phyloP scores from a whole-genome alignment of 1,284 basidiomycete genomes.

The Cystobasidium sp. region DNA sequence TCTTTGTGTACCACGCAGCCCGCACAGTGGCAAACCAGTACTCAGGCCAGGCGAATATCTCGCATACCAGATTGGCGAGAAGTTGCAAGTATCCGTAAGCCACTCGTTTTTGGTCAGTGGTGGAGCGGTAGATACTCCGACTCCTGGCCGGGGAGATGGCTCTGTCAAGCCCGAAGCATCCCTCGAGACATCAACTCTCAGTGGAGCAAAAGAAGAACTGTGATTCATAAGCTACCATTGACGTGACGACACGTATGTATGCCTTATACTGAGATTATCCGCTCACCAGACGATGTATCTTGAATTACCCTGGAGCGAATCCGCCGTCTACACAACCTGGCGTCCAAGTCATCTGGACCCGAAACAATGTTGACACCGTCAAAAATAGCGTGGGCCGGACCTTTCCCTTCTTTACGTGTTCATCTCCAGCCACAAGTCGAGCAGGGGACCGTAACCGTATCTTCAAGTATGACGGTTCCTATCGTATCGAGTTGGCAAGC shows the following conservation, averaged over 20 bases:
- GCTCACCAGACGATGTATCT: not conserved
- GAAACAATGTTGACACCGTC: not conserved
- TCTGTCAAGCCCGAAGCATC: no score
- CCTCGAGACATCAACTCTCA: no score
- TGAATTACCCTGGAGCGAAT: slow-evolving; percentile 25
- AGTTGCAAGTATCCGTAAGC: not conserved
- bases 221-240: no score
- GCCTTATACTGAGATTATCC: not conserved
- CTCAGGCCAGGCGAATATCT: slow-evolving; percentile 4
- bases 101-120: slow-evolving; percentile 9
- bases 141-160: not conserved
- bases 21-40: not conserved
- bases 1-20: not conserved
- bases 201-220: no score
- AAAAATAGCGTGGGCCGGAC: slow-evolving; percentile 1
- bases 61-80: not conserved
- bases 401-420: not conserved
- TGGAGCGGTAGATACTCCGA: not conserved
- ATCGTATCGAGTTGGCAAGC: slow-evolving; percentile 4
- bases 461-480: slow-evolving; percentile 4
- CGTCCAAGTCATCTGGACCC: slow-evolving; percentile 24
- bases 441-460: not conserved
- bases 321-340: slow-evolving; percentile 1
- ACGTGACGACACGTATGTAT: not conserved
- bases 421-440: not conserved